Evolutionary conservation across 371 early-diverging fungal genomes (phyloP), one percentile per base, ranked within the genome.

Genomic region (Coemansia sp.): DNA sequence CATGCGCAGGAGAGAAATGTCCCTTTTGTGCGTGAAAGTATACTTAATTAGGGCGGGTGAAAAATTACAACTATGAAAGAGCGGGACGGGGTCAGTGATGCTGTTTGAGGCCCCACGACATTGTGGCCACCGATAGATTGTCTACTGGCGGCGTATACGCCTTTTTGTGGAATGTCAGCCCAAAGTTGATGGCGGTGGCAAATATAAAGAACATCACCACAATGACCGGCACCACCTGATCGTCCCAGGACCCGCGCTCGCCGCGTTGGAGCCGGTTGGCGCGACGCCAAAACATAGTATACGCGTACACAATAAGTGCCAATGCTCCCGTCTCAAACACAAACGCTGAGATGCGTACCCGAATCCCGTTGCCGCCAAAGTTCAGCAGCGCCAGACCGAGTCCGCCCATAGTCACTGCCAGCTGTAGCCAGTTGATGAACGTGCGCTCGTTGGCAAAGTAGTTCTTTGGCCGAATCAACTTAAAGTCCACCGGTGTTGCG

Each of bases 371-470:
- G 63, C 86, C 84, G 42, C 91, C 91, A 82, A 90, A 90, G 74
- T 91, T 93, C n/a, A 92, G 64, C 62, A 93, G 78, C 48, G 89
- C 92, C 62, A 93, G 79, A 9, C 89, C 89, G n/a, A 93, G 84
- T 4, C 87, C 89, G n/a, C 91, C 84, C 28, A 92, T 63, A 33
- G 89, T 72, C 26, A 89, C 88, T 72, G 90, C 87, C 54, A 90
- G 85, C 63, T 92, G 91, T 47, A 94, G 85, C 97, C 97, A 95
- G 30, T 87, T 86, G 65, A 96, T 86, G 71, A 93, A 95, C 0
- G 97, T 96, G 62, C 97, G 85, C 80, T 96, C 97, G 71, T 96
- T 96, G 25, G 97, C 94, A 82, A 96, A 93, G 79, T 92, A 93
- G 26, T 92, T 93, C 79, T 98, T 98, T 16, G 95, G 79, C 33